phyloP scores from a whole-genome alignment of 2,329 filamentous ascomycete genomes.

The Pestalotiopsis sp. region DNA sequence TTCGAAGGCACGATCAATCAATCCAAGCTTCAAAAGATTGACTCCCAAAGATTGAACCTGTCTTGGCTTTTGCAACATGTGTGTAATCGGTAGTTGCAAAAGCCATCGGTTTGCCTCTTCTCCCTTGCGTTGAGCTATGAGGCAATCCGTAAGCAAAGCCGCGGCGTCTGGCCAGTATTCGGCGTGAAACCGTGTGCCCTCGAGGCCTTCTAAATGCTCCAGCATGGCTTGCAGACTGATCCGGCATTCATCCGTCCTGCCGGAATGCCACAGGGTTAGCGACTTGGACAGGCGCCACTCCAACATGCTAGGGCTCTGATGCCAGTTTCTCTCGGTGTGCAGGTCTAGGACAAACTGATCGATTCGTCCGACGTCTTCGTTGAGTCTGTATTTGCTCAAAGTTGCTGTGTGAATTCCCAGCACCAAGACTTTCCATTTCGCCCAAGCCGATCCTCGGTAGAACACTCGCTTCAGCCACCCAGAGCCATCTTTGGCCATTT shows the following conservation, averaged over 20 bases:
- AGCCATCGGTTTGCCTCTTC: background rate
- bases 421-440: background rate
- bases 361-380: background rate
- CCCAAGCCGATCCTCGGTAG: background rate
- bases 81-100: background rate
- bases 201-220: background rate
- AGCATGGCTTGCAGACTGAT: background rate
- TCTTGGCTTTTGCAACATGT: background rate
- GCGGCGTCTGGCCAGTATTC: background rate
- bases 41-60: background rate
- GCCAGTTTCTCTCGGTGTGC: background rate
- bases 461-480: background rate
- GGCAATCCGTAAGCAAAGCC: background rate
- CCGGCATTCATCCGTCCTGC: background rate
- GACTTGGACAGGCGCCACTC: background rate
- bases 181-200: background rate
- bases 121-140: background rate
- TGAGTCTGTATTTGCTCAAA: background rate
- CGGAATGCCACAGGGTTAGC: background rate
- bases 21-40: background rate
- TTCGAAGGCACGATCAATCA: background rate
- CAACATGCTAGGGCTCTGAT: background rate
- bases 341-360: background rate
- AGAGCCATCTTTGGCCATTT: background rate
- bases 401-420: background rate